Conservation (phyloP, 2,329 filamentous ascomycete genomes). For the Neurospora sp. region DNA sequence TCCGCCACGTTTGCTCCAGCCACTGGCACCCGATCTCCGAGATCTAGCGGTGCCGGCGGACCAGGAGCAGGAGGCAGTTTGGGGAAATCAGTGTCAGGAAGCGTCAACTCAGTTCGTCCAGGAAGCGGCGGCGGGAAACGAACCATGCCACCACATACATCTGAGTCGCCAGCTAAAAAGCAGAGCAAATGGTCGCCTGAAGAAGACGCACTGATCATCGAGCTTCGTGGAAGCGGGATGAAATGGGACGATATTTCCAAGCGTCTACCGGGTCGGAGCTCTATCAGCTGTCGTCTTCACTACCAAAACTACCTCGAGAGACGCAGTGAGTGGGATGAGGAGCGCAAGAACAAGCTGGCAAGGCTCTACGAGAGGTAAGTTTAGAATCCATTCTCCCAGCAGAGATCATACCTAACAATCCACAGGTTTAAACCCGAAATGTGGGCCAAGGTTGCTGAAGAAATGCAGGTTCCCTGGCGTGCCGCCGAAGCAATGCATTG, state of each 20-base stretch:
- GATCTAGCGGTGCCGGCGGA: conserved; percentile 5
- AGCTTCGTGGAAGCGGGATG: conserved; percentile 82
- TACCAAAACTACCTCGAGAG: conserved; percentile 97
- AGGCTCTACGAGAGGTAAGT: conserved; percentile 86
- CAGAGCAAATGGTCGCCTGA: conserved; percentile 95
- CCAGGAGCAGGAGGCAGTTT: conserved; percentile 3
- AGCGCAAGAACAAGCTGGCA: conserved; percentile 93
- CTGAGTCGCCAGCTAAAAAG: conserved; percentile 73
- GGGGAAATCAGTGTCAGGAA: background rate
- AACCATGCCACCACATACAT: conserved; percentile 43
- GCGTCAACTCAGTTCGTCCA: conserved; percentile 4
- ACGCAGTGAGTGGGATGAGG: conserved; percentile 90
- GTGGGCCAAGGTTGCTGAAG: conserved; percentile 92
- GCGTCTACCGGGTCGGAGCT: conserved; percentile 77
- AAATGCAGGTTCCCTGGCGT: conserved; percentile 91
- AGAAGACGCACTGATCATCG: conserved; percentile 88
- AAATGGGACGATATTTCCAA: conserved; percentile 99
- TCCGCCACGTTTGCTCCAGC: conserved; percentile 10
- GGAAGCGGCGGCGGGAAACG: conserved; percentile 28
- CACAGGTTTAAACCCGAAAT: conserved; percentile 90
- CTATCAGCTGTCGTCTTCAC: conserved; percentile 87
- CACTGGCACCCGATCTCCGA: conserved; percentile 10
- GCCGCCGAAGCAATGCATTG: conserved; percentile 98
- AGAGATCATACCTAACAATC: conserved; percentile 15
- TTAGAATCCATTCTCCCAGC: background rate